Conservation (phyloP, 805 yeast species). For the Kregervanrija delftensis region DNA sequence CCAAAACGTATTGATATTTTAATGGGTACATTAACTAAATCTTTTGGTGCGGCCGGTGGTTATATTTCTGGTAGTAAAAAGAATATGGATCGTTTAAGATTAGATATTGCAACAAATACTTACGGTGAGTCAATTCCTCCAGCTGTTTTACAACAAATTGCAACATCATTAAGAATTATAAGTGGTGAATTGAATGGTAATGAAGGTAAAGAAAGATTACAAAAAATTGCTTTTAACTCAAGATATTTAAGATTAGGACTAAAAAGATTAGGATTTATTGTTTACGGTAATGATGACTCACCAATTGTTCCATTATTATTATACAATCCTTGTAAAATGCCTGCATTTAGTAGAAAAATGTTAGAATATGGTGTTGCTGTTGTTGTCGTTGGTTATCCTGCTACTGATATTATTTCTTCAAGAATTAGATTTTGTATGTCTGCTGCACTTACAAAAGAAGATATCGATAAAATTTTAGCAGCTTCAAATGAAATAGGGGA, state of each 20-base stretch:
- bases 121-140: slow-evolving; percentile 89
- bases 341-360: slow-evolving; percentile 80
- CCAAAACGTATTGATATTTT: slow-evolving; percentile 75
- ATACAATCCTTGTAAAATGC: slow-evolving; percentile 91
- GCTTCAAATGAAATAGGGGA: slow-evolving; percentile 77
- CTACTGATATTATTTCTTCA: slow-evolving; percentile 85
- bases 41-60: slow-evolving; percentile 99
- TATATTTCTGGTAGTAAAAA: slow-evolving; percentile 74
- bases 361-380: slow-evolving; percentile 79
- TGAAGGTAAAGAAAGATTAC: slow-evolving; percentile 85
- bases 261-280: slow-evolving; percentile 88
- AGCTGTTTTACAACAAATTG: slow-evolving; percentile 83
- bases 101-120: slow-evolving; percentile 62
- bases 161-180: slow-evolving; percentile 70
- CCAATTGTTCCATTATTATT: slow-evolving; percentile 89
- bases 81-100: slow-evolving; percentile 67
- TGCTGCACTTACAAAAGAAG: slow-evolving; percentile 87
- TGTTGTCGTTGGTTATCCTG: slow-evolving; percentile 96
- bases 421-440: slow-evolving; percentile 92
- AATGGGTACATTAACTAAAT: slow-evolving; percentile 97
- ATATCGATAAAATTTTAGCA: slow-evolving; percentile 71
- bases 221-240: slow-evolving; percentile 93
- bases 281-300: slow-evolving; percentile 91
- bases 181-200: slow-evolving; percentile 82
- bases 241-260: slow-evolving; percentile 87